Conservation (phyloP, 78 protist genomes). For the Dictyostelium firmibasis region DNA sequence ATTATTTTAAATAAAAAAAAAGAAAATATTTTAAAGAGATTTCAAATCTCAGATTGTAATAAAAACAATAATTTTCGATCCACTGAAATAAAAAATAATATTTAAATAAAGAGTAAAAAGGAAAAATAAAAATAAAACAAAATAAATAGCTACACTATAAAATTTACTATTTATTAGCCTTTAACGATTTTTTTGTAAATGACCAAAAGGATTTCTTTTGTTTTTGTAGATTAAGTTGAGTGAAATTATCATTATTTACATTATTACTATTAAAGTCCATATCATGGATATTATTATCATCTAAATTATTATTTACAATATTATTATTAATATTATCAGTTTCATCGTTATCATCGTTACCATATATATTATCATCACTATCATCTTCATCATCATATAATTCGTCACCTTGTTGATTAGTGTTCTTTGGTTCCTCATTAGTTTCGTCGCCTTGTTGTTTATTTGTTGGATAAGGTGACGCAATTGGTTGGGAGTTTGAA, state of each 20-base stretch:
- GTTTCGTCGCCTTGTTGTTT: neutral
- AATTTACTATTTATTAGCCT: neutral
- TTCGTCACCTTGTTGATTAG: neutral
- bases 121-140: neutral
- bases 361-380: neutral
- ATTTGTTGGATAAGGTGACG: neutral
- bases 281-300: neutral
- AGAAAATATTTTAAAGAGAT: too few species aligned
- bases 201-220: neutral
- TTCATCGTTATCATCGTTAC: neutral
- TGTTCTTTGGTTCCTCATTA: neutral
- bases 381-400: neutral
- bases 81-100: too few species aligned
- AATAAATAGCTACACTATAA: neutral
- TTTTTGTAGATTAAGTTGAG: neutral
- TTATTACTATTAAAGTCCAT: constrained; percentile 5
- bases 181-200: neutral
- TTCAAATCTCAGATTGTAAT: too few species aligned
- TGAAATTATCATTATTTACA: neutral
- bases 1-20: too few species aligned
- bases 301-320: neutral
- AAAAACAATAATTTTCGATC: too few species aligned
- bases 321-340: neutral
- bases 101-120: neutral
- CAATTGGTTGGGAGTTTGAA: neutral